A percentile compares a stretch with the other conserved stretches of the same genome.
These are phyloP conservation scores for Eucalyptus marginata DNA, from an alignment of 345 rosid species.

Conservation along the genomic window DNA sequence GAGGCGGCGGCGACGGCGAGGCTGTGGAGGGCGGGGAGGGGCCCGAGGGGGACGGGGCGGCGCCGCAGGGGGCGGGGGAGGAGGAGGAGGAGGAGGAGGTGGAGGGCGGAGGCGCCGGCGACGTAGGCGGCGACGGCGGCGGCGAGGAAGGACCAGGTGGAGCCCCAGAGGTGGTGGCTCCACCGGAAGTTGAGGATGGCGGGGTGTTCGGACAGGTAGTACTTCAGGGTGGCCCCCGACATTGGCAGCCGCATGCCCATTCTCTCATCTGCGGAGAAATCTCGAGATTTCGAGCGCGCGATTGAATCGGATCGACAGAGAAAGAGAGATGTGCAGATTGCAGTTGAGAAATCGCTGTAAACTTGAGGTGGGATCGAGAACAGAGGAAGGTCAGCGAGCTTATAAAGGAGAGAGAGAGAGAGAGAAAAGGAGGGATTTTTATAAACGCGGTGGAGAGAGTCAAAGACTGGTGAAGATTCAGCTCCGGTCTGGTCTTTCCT, in stretches of 20 bases:
- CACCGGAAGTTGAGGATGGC: conserved; percentile 76
- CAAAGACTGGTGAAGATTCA: not conserved
- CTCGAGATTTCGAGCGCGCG: not conserved
- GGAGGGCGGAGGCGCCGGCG: conserved; percentile 34
- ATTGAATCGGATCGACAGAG: not conserved
- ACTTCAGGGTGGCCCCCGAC: conserved; percentile 1
- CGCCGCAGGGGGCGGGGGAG: not conserved
- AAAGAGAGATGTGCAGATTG: not conserved
- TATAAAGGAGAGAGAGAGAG: not conserved
- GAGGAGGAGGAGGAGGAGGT: conserved; percentile 29
- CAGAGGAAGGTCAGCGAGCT: not conserved
- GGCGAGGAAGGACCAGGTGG: conserved; percentile 83
- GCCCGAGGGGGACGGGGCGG: conserved; percentile 50
- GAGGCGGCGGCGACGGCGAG: conserved; percentile 47
- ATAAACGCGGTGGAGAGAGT: not conserved
- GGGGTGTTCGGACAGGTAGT: conserved; percentile 71
- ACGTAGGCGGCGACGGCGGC: conserved; percentile 46
- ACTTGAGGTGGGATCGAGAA: not conserved
- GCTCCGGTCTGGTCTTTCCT: not conserved
- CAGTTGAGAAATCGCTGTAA: not conserved
- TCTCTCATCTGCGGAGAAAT: not conserved
- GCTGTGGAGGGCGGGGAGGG: conserved; percentile 81
- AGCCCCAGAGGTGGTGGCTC: conserved; percentile 72
- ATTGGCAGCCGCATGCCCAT: not conserved
- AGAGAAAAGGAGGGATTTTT: not conserved